phyloP scores from a whole-genome alignment of 2,329 filamentous ascomycete genomes.

The Thermoascus crustaceus region DNA sequence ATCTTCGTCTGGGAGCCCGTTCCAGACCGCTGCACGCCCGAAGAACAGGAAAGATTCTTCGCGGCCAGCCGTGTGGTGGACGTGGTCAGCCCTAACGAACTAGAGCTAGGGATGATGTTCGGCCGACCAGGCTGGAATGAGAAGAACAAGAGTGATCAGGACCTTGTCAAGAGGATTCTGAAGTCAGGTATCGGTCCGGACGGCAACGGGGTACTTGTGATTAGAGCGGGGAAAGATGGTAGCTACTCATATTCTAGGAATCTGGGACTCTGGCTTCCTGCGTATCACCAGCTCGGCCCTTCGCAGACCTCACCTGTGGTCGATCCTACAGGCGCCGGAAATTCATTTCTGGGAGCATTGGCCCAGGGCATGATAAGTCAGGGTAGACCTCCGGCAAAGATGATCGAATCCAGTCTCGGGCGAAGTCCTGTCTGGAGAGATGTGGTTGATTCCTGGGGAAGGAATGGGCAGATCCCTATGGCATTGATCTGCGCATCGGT shows the following conservation, averaged over 20 bases:
- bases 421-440: conserved; percentile 48
- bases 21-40: conserved; percentile 73
- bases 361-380: conserved; percentile 47
- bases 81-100: conserved; percentile 70
- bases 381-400: conserved; percentile 21
- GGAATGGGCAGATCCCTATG: conserved; percentile 45
- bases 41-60: conserved; percentile 47
- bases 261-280: conserved; percentile 60
- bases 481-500: conserved; percentile 72
- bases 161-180: conserved; percentile 29
- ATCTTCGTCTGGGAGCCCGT: conserved; percentile 93
- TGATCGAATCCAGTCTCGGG: conserved; percentile 28
- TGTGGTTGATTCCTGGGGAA: conserved; percentile 38
- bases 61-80: conserved; percentile 48
- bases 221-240: conserved; percentile 57
- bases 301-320: conserved; percentile 47
- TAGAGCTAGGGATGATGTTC: conserved; percentile 83
- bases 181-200: conserved; percentile 29
- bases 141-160: conserved; percentile 18
- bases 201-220: conserved; percentile 31
- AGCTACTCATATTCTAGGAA: conserved; percentile 40
- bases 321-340: conserved; percentile 93
- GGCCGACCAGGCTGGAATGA: conserved; percentile 39
- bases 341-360: conserved; percentile 68
- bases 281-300: conserved; percentile 52